phyloP scores from a whole-genome alignment of 768 basidiomycete species.

The Dictyophora rubrovolvata region DNA sequence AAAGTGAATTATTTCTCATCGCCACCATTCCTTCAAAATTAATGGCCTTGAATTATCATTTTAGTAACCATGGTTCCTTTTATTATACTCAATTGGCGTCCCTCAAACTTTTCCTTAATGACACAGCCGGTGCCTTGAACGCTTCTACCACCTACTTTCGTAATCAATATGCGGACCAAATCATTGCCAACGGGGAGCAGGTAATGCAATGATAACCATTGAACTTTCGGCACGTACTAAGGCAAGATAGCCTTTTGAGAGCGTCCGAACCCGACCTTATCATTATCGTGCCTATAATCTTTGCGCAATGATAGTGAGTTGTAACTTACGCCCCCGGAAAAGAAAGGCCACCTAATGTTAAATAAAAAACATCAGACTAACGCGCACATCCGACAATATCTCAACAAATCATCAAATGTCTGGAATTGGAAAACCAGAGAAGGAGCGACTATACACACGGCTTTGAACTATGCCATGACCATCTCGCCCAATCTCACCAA shows the following conservation, averaged over 20 bases:
- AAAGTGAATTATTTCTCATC: constrained; percentile 10
- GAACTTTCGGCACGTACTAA: background rate
- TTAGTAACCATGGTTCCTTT: constrained; percentile 22
- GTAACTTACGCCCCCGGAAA: background rate
- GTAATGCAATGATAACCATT: background rate
- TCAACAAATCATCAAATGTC: constrained; percentile 14
- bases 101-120: constrained; percentile 16
- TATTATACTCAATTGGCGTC: constrained; percentile 18
- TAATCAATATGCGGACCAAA: constrained; percentile 17
- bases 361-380: constrained; percentile 7
- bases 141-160: constrained; percentile 16
- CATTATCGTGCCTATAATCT: constrained; percentile 24
- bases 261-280: constrained; percentile 18
- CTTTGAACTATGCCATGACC: constrained; percentile 21
- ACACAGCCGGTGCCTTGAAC: constrained; percentile 14
- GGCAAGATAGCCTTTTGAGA: constrained; percentile 16
- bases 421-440: constrained; percentile 17
- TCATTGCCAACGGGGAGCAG: constrained; percentile 20
- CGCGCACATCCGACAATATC: constrained; percentile 17
- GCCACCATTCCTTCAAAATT: background rate
- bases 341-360: background rate
- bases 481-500: constrained; percentile 10
- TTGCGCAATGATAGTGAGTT: constrained; percentile 2
- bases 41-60: background rate
- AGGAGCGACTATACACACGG: constrained; percentile 18